These are phyloP conservation scores for Aspergillus nomiae DNA, from an alignment of 2,329 filamentous ascomycete species.

Conservation along the genomic window DNA sequence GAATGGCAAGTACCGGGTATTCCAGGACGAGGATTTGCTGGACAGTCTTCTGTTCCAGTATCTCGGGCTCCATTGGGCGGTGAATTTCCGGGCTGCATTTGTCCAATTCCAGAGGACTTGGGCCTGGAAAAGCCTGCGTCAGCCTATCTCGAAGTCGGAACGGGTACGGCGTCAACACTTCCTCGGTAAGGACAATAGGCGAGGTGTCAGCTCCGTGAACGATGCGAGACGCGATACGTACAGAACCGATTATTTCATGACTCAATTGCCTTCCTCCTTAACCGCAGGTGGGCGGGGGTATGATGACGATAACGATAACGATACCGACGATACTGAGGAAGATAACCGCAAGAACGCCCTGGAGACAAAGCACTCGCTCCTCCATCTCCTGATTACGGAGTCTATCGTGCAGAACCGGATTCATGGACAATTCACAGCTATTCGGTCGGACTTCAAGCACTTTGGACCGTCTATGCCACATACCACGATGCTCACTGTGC, in stretches of 20 bases:
- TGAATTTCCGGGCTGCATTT: conserved; percentile 50
- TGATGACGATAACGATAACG: conserved; percentile 43
- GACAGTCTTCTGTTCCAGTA: conserved; percentile 59
- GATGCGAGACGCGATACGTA: conserved; percentile 42
- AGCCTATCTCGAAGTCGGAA: conserved; percentile 40
- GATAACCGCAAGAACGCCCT: conserved; percentile 46
- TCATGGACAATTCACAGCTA: conserved; percentile 53
- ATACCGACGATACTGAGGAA: conserved; percentile 29
- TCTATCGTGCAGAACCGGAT: conserved; percentile 53
- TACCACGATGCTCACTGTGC: conserved; percentile 57
- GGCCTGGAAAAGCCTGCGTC: conserved; percentile 45
- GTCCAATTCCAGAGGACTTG: conserved; percentile 35
- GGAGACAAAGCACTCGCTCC: conserved; percentile 57
- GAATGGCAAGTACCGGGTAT: conserved; percentile 61
- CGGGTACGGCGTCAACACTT: conserved; percentile 50
- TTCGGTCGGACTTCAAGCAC: conserved; percentile 62
- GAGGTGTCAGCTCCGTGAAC: conserved; percentile 29
- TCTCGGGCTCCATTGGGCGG: conserved; percentile 55
- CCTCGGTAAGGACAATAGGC: conserved; percentile 25
- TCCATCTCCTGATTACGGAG: conserved; percentile 60
- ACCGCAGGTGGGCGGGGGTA: conserved; percentile 41
- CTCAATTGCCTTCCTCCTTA: conserved; percentile 52
- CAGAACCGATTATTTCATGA: conserved; percentile 55
- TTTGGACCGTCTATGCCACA: conserved; percentile 63
- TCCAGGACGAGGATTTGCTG: conserved; percentile 61